These are phyloP conservation scores for Fomitopsis schrenkii DNA, from an alignment of 1,284 basidiomycete species.

Conservation along the genomic window DNA sequence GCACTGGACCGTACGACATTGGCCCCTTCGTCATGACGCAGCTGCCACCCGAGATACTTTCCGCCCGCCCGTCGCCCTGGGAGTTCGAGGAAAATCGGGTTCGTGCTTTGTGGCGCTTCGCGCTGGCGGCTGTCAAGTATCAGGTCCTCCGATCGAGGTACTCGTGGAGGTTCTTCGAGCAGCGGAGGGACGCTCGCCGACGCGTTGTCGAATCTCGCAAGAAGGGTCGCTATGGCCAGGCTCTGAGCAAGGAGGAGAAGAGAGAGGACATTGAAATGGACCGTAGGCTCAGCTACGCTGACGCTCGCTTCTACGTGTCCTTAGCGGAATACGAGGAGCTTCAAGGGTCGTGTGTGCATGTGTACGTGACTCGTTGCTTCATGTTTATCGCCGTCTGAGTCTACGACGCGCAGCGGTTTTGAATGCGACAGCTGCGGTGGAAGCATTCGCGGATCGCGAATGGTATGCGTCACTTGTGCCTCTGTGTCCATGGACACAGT, in stretches of 20 bases:
- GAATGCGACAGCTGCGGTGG: background rate
- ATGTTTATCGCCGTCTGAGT: background rate
- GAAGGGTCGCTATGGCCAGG: background rate
- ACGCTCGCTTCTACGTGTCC: background rate
- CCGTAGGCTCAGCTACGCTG: background rate
- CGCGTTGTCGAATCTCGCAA: conserved; percentile 5
- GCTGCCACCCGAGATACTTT: background rate
- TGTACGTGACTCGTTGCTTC: background rate
- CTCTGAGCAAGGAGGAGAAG: background rate
- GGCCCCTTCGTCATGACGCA: background rate
- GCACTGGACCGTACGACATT: background rate
- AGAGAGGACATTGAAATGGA: background rate
- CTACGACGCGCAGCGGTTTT: background rate
- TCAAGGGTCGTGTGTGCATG: background rate
- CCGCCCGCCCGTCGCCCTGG: conserved; percentile 15
- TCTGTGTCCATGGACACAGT: background rate
- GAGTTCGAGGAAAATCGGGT: conserved; percentile 13
- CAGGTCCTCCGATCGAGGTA: conserved; percentile 13
- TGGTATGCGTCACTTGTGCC: background rate
- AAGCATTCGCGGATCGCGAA: background rate
- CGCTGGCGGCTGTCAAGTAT: conserved; percentile 11
- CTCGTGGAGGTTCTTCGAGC: conserved; percentile 12
- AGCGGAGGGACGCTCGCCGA: conserved; percentile 3
- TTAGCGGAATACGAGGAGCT: background rate
- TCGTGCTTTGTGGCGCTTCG: conserved; percentile 22